A percentile compares a stretch with the other conserved stretches of the same genome.
phyloP scores from a whole-genome alignment of 106 monocot species.

The Acorus calamus region DNA sequence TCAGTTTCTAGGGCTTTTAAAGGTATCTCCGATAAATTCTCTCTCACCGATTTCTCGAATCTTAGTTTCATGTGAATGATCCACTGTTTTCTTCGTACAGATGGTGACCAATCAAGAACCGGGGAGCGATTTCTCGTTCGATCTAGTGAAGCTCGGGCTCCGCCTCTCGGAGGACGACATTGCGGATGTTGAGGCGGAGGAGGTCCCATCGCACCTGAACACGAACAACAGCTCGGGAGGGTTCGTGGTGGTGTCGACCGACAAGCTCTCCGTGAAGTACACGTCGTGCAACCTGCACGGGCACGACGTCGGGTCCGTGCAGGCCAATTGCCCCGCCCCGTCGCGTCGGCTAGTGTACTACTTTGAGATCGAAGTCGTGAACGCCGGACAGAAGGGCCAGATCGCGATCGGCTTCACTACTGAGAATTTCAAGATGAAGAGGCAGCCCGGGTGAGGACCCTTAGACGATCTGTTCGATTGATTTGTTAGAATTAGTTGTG shows the following conservation, averaged over 20 bases:
- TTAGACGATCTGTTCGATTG: background rate
- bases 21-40: no score
- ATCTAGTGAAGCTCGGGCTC: background rate
- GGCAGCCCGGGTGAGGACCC: slow-evolving; percentile 71
- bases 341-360: slow-evolving; percentile 55
- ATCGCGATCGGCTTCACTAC: slow-evolving; percentile 74
- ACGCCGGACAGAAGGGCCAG: slow-evolving; percentile 64
- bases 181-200: slow-evolving; percentile 35
- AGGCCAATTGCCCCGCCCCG: slow-evolving; percentile 76
- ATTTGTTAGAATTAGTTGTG: background rate
- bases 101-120: slow-evolving; percentile 5
- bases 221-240: slow-evolving; percentile 81
- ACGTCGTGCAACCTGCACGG: slow-evolving; percentile 38
- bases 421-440: slow-evolving; percentile 54
- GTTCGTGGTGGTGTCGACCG: slow-evolving; percentile 66
- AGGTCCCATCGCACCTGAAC: slow-evolving; percentile 67
- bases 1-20: no score
- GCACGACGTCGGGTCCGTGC: slow-evolving; percentile 79
- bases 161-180: slow-evolving; percentile 7
- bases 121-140: slow-evolving; percentile 1
- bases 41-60: no score
- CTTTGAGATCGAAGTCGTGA: slow-evolving; percentile 90
- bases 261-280: slow-evolving; percentile 87
- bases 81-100: no score
- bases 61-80: no score